These are phyloP conservation scores for Prunus dulcis DNA, from an alignment of 306 rosid species.

Conservation along the genomic window DNA sequence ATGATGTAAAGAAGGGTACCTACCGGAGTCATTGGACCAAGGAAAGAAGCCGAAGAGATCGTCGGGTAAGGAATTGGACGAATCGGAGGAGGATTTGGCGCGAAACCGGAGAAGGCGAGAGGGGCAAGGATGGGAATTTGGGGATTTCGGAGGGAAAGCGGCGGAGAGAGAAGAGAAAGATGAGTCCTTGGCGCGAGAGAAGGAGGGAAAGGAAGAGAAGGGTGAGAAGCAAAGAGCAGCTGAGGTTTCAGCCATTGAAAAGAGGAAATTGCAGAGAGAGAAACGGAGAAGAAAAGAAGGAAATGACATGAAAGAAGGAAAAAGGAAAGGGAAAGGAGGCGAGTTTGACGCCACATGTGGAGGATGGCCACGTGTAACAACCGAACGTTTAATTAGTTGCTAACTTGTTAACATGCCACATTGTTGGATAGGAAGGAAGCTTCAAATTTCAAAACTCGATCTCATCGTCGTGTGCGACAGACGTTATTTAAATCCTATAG, in stretches of 20 bases:
- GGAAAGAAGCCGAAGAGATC: constrained; percentile 63
- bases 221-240: constrained; percentile 44
- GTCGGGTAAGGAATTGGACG: constrained; percentile 39
- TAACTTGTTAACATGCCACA: not conserved
- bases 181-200: constrained; percentile 28
- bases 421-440: not conserved
- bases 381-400: not conserved
- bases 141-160: constrained; percentile 18
- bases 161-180: constrained; percentile 28
- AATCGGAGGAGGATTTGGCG: constrained; percentile 45
- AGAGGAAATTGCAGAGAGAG: not conserved
- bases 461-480: too few relatives aligned
- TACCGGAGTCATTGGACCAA: constrained; percentile 67
- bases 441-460: too few relatives aligned
- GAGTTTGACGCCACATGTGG: constrained; percentile 27
- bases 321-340: not conserved
- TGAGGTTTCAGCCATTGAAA: constrained; percentile 61
- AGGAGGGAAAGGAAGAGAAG: constrained; percentile 29
- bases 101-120: constrained; percentile 50
- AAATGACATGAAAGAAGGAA: constrained; percentile 8
- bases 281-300: constrained; percentile 1
- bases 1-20: not conserved
- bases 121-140: constrained; percentile 26
- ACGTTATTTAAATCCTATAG: too few relatives aligned
- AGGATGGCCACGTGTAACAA: constrained; percentile 3